These are phyloP conservation scores for Lojkania enalia DNA, from an alignment of 2,329 filamentous ascomycete genomes.

Conservation along the genomic window DNA sequence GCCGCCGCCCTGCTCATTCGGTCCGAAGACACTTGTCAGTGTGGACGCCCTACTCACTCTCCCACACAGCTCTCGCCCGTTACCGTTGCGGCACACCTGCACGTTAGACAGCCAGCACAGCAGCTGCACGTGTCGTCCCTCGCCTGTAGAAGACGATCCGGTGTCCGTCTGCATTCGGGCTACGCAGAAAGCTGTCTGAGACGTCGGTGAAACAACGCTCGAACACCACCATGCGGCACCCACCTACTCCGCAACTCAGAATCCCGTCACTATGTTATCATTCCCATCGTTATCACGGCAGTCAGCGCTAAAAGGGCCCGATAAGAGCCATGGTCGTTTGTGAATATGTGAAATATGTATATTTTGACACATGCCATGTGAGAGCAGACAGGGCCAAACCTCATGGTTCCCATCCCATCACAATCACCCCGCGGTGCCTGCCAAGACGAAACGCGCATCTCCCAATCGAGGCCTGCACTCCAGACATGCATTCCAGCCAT, in stretches of 20 bases:
- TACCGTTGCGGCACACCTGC: background rate
- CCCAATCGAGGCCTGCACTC: background rate
- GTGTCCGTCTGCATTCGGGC: slow-evolving; percentile 8
- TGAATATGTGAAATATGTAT: slow-evolving; percentile 13
- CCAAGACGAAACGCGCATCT: background rate
- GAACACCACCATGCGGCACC: slow-evolving; percentile 21
- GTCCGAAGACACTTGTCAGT: too few relatives aligned
- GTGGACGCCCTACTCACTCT: background rate
- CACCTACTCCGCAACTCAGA: slow-evolving; percentile 19
- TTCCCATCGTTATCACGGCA: slow-evolving; percentile 17
- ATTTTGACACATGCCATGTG: slow-evolving; percentile 19
- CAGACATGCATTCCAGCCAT: background rate
- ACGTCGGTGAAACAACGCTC: slow-evolving; percentile 37
- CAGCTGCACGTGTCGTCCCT: slow-evolving; percentile 13
- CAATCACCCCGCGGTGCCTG: background rate
- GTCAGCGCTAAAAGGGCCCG: slow-evolving; percentile 17
- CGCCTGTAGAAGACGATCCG: background rate
- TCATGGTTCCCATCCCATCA: too few relatives aligned
- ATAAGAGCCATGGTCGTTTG: background rate
- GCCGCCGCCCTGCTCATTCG: background rate
- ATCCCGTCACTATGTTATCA: slow-evolving; percentile 13
- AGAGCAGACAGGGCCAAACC: too few relatives aligned
- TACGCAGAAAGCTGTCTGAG: slow-evolving; percentile 20
- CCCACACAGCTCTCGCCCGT: background rate
- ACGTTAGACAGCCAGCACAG: slow-evolving; percentile 1